phyloP scores from a whole-genome alignment of 345 rosid genomes.

The Linum tenue region DNA sequence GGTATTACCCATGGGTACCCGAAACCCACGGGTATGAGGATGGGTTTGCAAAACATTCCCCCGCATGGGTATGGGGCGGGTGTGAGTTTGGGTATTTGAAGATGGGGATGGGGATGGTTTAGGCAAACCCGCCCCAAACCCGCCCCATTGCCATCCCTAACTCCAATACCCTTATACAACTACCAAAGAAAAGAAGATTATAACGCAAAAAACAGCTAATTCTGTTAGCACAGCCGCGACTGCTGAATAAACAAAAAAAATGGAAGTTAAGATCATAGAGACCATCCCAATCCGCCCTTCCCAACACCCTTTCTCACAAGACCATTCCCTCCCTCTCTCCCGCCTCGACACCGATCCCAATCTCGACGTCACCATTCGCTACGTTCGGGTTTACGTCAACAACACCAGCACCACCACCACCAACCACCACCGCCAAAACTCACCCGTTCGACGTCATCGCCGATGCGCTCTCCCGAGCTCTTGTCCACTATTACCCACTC shows the following conservation, averaged over 20 bases:
- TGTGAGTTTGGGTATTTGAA: too few species aligned
- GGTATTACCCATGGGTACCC: too few species aligned
- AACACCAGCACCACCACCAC: slow-evolving; percentile 12
- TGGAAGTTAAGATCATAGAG: slow-evolving; percentile 40
- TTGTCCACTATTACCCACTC: slow-evolving; percentile 58
- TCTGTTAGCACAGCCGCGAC: too few species aligned
- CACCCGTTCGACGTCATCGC: slow-evolving; percentile 36
- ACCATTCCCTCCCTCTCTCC: slow-evolving; percentile 55
- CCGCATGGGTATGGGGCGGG: neutral
- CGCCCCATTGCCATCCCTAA: too few species aligned
- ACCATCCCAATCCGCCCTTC: slow-evolving; percentile 44
- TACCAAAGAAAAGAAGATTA: neutral
- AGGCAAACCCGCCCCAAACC: too few species aligned
- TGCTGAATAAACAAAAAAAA: neutral
- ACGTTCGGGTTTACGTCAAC: slow-evolving; percentile 52
- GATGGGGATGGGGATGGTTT: too few species aligned
- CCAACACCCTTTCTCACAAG: slow-evolving; percentile 30
- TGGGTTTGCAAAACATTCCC: too few species aligned
- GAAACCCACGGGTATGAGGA: too few species aligned
- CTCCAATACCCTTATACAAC: neutral
- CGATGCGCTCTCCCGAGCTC: slow-evolving; percentile 46
- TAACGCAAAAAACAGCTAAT: neutral
- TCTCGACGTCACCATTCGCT: slow-evolving; percentile 64
- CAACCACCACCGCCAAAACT: neutral
- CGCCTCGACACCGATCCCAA: slow-evolving; percentile 61